Conservation (phyloP, 1,139 yeast genomes). For the Taiozyma sp. region DNA sequence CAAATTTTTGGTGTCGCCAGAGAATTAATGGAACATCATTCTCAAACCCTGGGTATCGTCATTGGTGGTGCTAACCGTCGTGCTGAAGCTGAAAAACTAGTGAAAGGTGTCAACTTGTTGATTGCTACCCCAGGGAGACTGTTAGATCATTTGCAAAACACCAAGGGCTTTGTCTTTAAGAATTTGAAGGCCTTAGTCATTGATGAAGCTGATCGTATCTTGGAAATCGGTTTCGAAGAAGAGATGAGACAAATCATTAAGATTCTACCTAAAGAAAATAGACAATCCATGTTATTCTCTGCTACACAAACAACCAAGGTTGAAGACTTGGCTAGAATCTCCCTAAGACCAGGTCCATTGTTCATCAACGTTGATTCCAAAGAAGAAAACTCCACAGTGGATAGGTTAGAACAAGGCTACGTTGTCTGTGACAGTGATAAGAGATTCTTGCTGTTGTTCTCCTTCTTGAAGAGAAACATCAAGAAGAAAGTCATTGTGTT, state of each 20-base stretch:
- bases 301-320: conserved; percentile 99
- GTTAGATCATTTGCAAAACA: conserved; percentile 93
- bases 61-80: conserved; percentile 98
- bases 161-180: conserved; percentile 89
- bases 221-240: conserved; percentile 97
- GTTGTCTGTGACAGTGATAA: conserved; percentile 97
- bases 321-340: conserved; percentile 95
- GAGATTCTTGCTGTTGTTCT: conserved; percentile 81
- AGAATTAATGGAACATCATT: conserved; percentile 74
- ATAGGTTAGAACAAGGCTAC: conserved; percentile 96
- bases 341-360: conserved; percentile 90
- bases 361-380: conserved; percentile 92
- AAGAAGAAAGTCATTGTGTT: conserved; percentile 93
- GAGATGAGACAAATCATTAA: conserved; percentile 97
- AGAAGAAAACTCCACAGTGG: conserved; percentile 82
- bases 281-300: conserved; percentile 96
- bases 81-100: conserved; percentile 91
- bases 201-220: conserved; percentile 95
- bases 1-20: conserved; percentile 97
- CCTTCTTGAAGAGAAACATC: conserved; percentile 85
- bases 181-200: conserved; percentile 89
- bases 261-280: conserved; percentile 86
- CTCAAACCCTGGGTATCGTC: conserved; percentile 93
- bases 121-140: conserved; percentile 98
- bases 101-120: conserved; percentile 87